Evolutionary conservation across 192 early-diverging fungal species (phyloP).

Genomic region (Pilaira anomala): DNA sequence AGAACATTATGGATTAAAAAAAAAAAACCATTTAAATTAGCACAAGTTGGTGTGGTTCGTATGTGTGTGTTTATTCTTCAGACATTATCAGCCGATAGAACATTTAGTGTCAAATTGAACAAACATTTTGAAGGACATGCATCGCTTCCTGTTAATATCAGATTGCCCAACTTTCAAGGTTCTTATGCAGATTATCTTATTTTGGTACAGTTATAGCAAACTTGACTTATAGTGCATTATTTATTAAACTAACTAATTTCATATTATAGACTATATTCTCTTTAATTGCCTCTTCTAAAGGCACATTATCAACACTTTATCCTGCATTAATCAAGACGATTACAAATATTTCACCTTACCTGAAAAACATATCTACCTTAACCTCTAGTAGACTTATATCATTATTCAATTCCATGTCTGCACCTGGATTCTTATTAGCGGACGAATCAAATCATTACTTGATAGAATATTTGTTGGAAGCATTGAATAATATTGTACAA

Average conservation of each 20-base stretch:
- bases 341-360: constrained; percentile 77
- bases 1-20: background rate
- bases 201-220: constrained; percentile 44
- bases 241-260: background rate
- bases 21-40: constrained; percentile 25
- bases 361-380: constrained; percentile 68
- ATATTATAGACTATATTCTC: constrained; percentile 62
- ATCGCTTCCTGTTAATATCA: constrained; percentile 55
- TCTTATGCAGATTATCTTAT: constrained; percentile 82
- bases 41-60: constrained; percentile 68
- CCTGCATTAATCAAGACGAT: constrained; percentile 74
- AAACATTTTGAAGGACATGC: constrained; percentile 59
- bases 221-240: background rate
- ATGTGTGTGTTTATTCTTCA: constrained; percentile 71
- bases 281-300: constrained; percentile 73
- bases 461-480: constrained; percentile 76
- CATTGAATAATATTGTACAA: constrained; percentile 79
- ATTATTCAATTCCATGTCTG: constrained; percentile 71
- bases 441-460: constrained; percentile 73
- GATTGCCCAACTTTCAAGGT: constrained; percentile 48
- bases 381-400: constrained; percentile 71
- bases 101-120: constrained; percentile 66
- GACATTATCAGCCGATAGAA: constrained; percentile 62
- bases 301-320: constrained; percentile 63
- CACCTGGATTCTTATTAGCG: constrained; percentile 78